Evolutionary conservation across 2,329 filamentous ascomycete genomes (phyloP).

Genomic region (Coniochaeta sp.): DNA sequence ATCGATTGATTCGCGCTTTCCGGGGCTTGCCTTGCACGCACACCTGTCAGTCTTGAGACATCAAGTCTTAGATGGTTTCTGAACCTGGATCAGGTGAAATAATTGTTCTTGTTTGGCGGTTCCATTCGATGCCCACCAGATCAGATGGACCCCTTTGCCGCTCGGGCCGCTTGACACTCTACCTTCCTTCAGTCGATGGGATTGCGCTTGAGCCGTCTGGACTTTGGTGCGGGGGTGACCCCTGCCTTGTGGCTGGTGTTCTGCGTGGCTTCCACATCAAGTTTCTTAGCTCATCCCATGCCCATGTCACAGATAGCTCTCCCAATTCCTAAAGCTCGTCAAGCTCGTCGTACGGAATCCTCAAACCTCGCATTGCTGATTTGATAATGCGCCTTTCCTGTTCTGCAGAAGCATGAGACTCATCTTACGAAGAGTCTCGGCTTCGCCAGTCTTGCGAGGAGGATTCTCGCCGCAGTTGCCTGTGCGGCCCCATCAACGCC

Average conservation of each 20-base stretch:
- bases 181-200: not conserved
- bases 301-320: not conserved
- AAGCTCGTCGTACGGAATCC: not conserved
- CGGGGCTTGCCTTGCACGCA: not conserved
- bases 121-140: not conserved
- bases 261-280: not conserved
- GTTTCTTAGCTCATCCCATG: not conserved
- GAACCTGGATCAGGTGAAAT: not conserved
- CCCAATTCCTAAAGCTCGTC: too few species aligned
- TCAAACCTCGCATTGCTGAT: not conserved
- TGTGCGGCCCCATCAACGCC: slow-evolving; percentile 38
- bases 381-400: not conserved
- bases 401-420: slow-evolving; percentile 7
- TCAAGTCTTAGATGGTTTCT: not conserved
- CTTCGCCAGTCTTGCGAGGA: slow-evolving; percentile 2
- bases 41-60: not conserved
- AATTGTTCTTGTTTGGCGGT: not conserved
- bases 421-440: slow-evolving; percentile 5
- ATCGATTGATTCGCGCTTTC: not conserved
- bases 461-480: not conserved
- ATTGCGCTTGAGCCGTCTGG: not conserved
- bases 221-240: not conserved
- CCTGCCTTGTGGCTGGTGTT: not conserved
- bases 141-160: not conserved
- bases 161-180: not conserved